Conservation (phyloP, 1,139 yeast genomes). For the Saccharomyces hybrid region DNA sequence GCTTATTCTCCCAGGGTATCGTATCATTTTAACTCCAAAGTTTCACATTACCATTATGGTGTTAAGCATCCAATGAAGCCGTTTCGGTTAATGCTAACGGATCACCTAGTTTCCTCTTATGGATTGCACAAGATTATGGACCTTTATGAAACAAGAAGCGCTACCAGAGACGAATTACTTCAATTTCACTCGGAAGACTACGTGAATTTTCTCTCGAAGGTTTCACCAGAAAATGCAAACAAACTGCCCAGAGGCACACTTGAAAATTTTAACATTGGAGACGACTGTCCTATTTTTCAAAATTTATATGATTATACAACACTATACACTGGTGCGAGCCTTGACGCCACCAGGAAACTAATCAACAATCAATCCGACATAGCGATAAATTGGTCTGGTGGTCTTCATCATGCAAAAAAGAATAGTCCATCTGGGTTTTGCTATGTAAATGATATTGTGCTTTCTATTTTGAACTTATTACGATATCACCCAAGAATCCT, state of each 20-base stretch:
- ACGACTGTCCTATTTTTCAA: conserved; percentile 96
- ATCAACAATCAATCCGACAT: conserved; percentile 83
- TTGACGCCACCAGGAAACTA: conserved; percentile 86
- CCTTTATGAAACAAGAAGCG: conserved; percentile 71
- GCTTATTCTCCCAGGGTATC: conserved; percentile 55
- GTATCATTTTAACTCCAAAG: conserved; percentile 82
- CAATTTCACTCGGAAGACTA: conserved; percentile 88
- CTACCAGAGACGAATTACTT: conserved; percentile 68
- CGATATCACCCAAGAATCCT: conserved; percentile 85
- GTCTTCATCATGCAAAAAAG: conserved; percentile 94
- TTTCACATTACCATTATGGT: conserved; percentile 79
- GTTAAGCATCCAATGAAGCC: conserved; percentile 98
- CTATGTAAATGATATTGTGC: conserved; percentile 88
- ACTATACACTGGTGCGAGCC: conserved; percentile 83
- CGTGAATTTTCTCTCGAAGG: conserved; percentile 65
- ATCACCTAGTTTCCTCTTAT: conserved; percentile 79
- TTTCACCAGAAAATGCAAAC: conserved; percentile 73
- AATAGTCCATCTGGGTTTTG: conserved; percentile 93
- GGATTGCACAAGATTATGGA: conserved; percentile 88
- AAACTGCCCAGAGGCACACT: conserved; percentile 49
- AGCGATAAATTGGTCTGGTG: conserved; percentile 97
- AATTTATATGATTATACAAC: conserved; percentile 86
- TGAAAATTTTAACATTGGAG: conserved; percentile 86
- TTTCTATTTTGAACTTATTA: conserved; percentile 74
- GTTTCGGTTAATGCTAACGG: conserved; percentile 88